Evolutionary conservation across 208 protist species (phyloP).

Genomic region (Leishmania martiniquensis): DNA sequence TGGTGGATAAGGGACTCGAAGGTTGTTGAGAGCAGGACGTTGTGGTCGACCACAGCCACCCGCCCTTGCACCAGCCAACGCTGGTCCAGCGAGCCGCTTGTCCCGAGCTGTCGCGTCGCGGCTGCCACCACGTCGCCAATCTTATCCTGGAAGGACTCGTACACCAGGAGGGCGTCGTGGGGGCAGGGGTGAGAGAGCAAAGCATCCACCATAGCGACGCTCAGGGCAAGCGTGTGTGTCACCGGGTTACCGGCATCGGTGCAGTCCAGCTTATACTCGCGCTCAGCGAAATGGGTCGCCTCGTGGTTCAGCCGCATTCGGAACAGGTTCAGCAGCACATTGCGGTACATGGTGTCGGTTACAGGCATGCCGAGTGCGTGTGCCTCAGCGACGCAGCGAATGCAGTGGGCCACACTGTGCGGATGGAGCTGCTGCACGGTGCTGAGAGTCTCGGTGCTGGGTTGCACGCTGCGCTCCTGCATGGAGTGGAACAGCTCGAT

Average conservation of each 20-base stretch:
- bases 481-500: constrained; percentile 74
- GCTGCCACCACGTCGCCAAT: constrained; percentile 62
- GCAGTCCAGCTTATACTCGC: constrained; percentile 55
- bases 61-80: constrained; percentile 89
- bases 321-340: constrained; percentile 69
- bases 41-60: constrained; percentile 89
- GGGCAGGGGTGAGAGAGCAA: constrained; percentile 73
- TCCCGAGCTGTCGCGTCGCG: constrained; percentile 64
- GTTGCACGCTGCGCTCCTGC: constrained; percentile 73
- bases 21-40: constrained; percentile 74
- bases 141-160: constrained; percentile 59
- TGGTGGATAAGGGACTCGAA: constrained; percentile 81
- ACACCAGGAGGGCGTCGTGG: constrained; percentile 65
- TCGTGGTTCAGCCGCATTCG: constrained; percentile 74
- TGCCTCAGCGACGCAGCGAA: constrained; percentile 77
- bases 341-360: constrained; percentile 83
- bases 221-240: constrained; percentile 60
- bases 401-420: constrained; percentile 58
- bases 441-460: constrained; percentile 80
- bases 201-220: constrained; percentile 73
- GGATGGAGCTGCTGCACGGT: constrained; percentile 62
- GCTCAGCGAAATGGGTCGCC: constrained; percentile 67
- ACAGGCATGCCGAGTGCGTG: constrained; percentile 76
- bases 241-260: constrained; percentile 56
- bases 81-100: constrained; percentile 58